Evolutionary conservation across 2,329 filamentous ascomycete species (phyloP), one percentile per base, ranked within the genome.

Genomic region (Cercospora beticola): DNA sequence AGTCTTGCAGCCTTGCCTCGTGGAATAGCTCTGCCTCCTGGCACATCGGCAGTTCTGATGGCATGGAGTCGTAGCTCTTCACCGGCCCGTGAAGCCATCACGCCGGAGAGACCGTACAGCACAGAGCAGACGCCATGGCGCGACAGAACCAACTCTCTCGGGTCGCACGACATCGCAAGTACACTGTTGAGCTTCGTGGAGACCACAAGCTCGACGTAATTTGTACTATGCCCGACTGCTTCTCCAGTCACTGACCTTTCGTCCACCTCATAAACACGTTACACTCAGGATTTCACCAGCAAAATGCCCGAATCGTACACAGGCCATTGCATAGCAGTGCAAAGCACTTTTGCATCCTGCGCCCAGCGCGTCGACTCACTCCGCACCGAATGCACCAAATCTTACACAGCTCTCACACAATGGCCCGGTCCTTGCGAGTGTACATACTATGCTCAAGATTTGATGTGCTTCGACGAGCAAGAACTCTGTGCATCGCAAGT

Each of bases 391-490:
- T 61, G 56, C 64, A 65, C 56, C 12, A 33, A 52, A 52, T 49
- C 33, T 36, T 65, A 61, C 58, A 59, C 54, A n/a, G 46, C 36
- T 43, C 28, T 54, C 49, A 57, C 18, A 28, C 36, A 61, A 16
- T 54, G 57, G 33, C 64, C 56, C 7, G 40, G 64, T 4, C 64
- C 64, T 16, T 61, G 57, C 43, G 57, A 66, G 40, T 66, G 64
- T 14, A 57, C 40, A 2, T 66, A 61, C 30, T 61, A 66, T 30
- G 43, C 64, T 12, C 57, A 61, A 40, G 64, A 66, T 31, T 9
- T 54, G 64, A 54, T 56, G 56, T 66, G 64, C 57, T 66, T 66
- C 40, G 57, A 61, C 5, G 56, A 66, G 21, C 57, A 62, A 54
- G 40, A 62, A 21, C n/a, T 66, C n/a, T 66, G 64, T 49, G 64